phyloP scores from a whole-genome alignment of 306 rosid genomes.

The Arachis stenosperma region DNA sequence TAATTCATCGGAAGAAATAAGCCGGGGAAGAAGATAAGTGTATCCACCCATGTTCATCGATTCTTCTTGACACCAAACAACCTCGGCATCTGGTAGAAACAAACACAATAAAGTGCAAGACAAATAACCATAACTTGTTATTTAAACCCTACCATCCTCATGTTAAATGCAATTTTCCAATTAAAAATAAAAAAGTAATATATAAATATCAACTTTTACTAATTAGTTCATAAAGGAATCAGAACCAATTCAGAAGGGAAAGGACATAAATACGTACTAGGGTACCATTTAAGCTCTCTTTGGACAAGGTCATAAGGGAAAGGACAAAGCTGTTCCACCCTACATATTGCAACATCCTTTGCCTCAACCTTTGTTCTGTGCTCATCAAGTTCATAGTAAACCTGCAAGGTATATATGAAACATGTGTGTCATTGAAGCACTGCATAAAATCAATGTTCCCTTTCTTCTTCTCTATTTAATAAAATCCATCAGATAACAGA shows the following conservation, averaged over 20 bases:
- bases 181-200: not conserved
- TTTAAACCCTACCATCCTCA: not conserved
- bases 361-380: conserved; percentile 64
- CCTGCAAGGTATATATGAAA: conserved; percentile 50
- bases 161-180: not conserved
- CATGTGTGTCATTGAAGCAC: not conserved
- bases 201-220: not conserved
- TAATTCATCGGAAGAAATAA: conserved; percentile 51
- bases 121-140: not conserved
- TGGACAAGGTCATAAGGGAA: conserved; percentile 94
- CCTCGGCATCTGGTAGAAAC: conserved; percentile 76
- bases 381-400: conserved; percentile 94
- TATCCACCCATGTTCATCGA: conserved; percentile 98
- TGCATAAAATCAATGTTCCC: conserved; percentile 1
- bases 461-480: not conserved
- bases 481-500: conserved; percentile 18
- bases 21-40: conserved; percentile 71
- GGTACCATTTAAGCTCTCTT: conserved; percentile 92
- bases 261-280: conserved; percentile 59
- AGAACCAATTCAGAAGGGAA: not conserved
- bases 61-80: conserved; percentile 98
- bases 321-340: conserved; percentile 97
- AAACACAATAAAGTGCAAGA: conserved; percentile 23
- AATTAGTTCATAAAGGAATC: not conserved
- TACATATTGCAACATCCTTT: conserved; percentile 86